Conservation (phyloP, 345 rosid genomes). For the Populus simonii region DNA sequence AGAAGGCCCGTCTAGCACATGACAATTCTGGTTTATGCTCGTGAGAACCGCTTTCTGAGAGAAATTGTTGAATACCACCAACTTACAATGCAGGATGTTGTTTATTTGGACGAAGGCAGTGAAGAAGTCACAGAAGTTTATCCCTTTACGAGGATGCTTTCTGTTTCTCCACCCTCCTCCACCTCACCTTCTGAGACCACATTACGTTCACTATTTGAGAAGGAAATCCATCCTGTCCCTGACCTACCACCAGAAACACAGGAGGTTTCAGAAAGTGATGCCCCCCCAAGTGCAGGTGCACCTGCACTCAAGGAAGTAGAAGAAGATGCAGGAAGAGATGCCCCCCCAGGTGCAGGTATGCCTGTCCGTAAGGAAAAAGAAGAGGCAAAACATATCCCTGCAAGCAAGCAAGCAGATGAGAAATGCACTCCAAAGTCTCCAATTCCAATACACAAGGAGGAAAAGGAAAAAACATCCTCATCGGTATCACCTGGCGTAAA, state of each 20-base stretch:
- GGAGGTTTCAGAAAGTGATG: conserved; percentile 18
- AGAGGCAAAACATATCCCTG: conserved; percentile 16
- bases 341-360: conserved; percentile 7
- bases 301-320: conserved; percentile 15
- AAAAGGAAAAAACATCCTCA: conserved; percentile 24
- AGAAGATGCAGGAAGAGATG: conserved; percentile 13
- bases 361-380: conserved; percentile 10
- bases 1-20: conserved; percentile 89
- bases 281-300: conserved; percentile 5
- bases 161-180: conserved; percentile 58
- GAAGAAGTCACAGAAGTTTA: conserved; percentile 88
- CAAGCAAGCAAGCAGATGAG: neutral
- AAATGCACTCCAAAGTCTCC: neutral
- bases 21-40: conserved; percentile 74
- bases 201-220: conserved; percentile 14
- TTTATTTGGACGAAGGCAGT: conserved; percentile 77
- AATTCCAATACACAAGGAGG: neutral
- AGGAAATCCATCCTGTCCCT: conserved; percentile 29
- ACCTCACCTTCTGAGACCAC: conserved; percentile 40
- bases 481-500: conserved; percentile 15
- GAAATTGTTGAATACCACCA: conserved; percentile 97
- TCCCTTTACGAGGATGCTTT: conserved; percentile 51
- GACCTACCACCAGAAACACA: conserved; percentile 17
- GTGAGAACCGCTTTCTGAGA: conserved; percentile 90
- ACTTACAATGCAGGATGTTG: conserved; percentile 93